A percentile compares a stretch with the other conserved stretches of the same genome.
Conservation (phyloP, 805 yeast genomes). For the Jamesozyma hellenica region DNA sequence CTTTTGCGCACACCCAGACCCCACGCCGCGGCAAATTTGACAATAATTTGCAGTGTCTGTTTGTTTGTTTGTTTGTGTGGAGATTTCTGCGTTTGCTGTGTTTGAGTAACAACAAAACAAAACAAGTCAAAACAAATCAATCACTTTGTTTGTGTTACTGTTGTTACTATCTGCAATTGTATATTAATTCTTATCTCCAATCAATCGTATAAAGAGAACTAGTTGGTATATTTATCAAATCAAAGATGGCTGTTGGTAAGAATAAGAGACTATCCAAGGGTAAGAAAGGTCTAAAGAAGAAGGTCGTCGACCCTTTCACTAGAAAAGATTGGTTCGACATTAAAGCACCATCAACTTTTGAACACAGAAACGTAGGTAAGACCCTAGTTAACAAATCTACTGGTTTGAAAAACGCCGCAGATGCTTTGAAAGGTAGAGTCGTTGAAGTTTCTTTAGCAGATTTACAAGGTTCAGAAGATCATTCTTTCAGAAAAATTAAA, state of each 20-base stretch:
- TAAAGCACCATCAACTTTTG: slow-evolving; percentile 97
- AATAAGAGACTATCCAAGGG: slow-evolving; percentile 77
- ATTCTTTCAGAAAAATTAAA: slow-evolving; percentile 92
- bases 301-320: slow-evolving; percentile 98
- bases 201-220: no score
- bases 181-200: no score
- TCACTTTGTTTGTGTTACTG: no score
- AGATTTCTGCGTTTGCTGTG: no score
- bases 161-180: no score
- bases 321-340: slow-evolving; percentile 97
- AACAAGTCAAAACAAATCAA: no score
- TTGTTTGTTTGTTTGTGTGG: no score
- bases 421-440: slow-evolving; percentile 95
- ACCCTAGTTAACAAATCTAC: slow-evolving; percentile 96
- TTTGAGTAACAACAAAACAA: no score
- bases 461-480: slow-evolving; percentile 97
- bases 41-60: no score
- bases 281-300: slow-evolving; percentile 97
- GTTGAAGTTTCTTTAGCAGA: slow-evolving; percentile 93
- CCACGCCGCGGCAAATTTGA: no score
- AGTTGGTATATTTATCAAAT: no score
- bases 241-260: slow-evolving; percentile 86
- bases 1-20: no score
- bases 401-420: slow-evolving; percentile 95
- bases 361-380: slow-evolving; percentile 97